Conservation (phyloP, 345 rosid genomes). For the Ailanthus altissimus region DNA sequence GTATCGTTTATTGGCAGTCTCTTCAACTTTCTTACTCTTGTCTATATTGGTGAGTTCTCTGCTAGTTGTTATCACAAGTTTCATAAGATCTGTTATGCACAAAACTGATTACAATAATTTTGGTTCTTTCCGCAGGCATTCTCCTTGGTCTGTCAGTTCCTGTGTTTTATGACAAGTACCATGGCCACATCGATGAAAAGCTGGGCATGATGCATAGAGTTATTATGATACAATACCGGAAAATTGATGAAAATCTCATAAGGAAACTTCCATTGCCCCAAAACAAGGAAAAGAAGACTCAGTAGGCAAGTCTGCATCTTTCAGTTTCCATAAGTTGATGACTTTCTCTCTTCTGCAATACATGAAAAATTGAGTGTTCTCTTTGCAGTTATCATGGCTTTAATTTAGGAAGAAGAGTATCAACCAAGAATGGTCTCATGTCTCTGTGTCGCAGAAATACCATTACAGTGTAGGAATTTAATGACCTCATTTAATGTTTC, state of each 20-base stretch:
- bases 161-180: slow-evolving; percentile 66
- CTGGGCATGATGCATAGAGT: slow-evolving; percentile 42
- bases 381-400: not conserved
- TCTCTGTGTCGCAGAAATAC: not conserved
- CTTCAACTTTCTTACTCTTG: slow-evolving; percentile 71
- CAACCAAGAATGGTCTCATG: not conserved
- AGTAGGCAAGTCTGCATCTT: slow-evolving; percentile 50
- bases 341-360: not conserved
- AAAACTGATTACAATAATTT: slow-evolving; percentile 7
- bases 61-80: not conserved
- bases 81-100: not conserved
- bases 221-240: slow-evolving; percentile 56
- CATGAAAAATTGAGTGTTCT: not conserved
- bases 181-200: slow-evolving; percentile 68
- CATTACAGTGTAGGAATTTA: not conserved
- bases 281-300: slow-evolving; percentile 68
- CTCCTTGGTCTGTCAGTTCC: slow-evolving; percentile 78
- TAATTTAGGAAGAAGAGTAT: not conserved
- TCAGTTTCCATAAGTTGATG: not conserved
- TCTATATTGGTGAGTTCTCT: slow-evolving; percentile 70
- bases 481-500: not conserved
- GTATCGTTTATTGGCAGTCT: slow-evolving; percentile 67
- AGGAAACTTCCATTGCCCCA: slow-evolving; percentile 53
- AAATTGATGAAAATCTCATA: slow-evolving; percentile 50
- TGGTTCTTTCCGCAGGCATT: slow-evolving; percentile 45